Conservation (phyloP, 257 asterid genomes). For the Gardenia jasminoides region DNA sequence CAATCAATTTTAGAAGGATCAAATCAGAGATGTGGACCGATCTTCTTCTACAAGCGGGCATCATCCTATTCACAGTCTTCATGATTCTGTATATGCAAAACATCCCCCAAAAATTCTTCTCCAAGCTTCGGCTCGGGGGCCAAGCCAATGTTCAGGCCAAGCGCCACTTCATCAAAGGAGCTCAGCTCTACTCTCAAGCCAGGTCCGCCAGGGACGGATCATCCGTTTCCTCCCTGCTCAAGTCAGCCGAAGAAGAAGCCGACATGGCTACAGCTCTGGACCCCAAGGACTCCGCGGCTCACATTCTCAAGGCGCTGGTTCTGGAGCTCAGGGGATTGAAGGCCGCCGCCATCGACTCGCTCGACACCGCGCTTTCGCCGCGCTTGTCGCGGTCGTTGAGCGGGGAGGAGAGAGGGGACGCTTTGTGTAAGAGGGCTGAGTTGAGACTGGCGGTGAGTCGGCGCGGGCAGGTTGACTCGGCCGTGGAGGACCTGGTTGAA, state of each 20-base stretch:
- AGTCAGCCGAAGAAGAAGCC: conserved; percentile 53
- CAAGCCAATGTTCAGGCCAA: conserved; percentile 47
- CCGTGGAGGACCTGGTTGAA: conserved; percentile 51
- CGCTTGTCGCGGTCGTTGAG: conserved; percentile 41
- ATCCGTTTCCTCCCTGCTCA: conserved; percentile 29
- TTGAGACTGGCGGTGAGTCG: conserved; percentile 37
- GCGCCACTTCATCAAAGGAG: conserved; percentile 74
- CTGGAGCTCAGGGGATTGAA: conserved; percentile 62
- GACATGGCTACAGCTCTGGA: conserved; percentile 56
- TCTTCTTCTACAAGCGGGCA: conserved; percentile 47
- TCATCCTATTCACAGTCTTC: conserved; percentile 24
- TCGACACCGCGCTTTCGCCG: conserved; percentile 66
- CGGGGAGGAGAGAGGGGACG: conserved; percentile 56
- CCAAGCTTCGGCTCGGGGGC: conserved; percentile 47
- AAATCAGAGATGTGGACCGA: conserved; percentile 46
- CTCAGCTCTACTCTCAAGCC: conserved; percentile 64
- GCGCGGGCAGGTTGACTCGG: conserved; percentile 39
- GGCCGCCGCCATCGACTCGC: conserved; percentile 62
- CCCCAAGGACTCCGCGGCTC: conserved; percentile 61
- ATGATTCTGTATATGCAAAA: conserved; percentile 45
- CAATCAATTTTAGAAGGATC: not conserved
- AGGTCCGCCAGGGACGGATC: conserved; percentile 34
- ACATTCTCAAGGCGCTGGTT: conserved; percentile 66
- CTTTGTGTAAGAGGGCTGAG: conserved; percentile 67
- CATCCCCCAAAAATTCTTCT: conserved; percentile 52